Percentiles rank a stretch among this genome's conserved stretches.
phyloP scores from a whole-genome alignment of 1,139 yeast genomes.

The Yamadazyma oceani region DNA sequence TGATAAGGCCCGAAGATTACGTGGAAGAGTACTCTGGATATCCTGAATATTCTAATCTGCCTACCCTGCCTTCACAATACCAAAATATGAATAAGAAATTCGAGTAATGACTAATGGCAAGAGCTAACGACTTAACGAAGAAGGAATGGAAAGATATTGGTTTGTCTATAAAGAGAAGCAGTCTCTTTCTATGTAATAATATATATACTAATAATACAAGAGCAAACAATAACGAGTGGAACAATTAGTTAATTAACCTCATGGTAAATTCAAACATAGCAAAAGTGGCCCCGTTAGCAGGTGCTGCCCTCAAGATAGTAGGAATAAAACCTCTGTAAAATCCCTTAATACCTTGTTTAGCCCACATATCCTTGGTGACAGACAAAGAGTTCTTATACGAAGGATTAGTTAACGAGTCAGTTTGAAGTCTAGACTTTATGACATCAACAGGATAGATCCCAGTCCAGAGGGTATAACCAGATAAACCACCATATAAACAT shows the following conservation, averaged over 20 bases:
- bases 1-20: slow-evolving; percentile 43
- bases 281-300: slow-evolving; percentile 95
- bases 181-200: slow-evolving; percentile 1
- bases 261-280: slow-evolving; percentile 87
- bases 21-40: slow-evolving; percentile 20
- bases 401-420: slow-evolving; percentile 62
- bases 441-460: slow-evolving; percentile 83
- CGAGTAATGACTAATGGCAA: slow-evolving; percentile 6
- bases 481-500: slow-evolving; percentile 78
- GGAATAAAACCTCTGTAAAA: slow-evolving; percentile 89
- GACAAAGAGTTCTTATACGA: slow-evolving; percentile 49
- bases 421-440: slow-evolving; percentile 81
- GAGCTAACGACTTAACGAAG: too few relatives aligned
- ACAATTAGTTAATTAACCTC: slow-evolving; percentile 45
- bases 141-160: too few relatives aligned
- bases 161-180: too few relatives aligned
- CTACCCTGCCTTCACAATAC: neutral
- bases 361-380: slow-evolving; percentile 55
- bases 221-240: too few relatives aligned
- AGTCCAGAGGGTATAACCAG: slow-evolving; percentile 86
- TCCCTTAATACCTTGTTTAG: slow-evolving; percentile 64
- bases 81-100: neutral
- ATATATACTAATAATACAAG: slow-evolving; percentile 3
- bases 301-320: slow-evolving; percentile 91
- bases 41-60: neutral